phyloP scores from a whole-genome alignment of 495 filamentous ascomycete species.

The Penicillium diatomitis region DNA sequence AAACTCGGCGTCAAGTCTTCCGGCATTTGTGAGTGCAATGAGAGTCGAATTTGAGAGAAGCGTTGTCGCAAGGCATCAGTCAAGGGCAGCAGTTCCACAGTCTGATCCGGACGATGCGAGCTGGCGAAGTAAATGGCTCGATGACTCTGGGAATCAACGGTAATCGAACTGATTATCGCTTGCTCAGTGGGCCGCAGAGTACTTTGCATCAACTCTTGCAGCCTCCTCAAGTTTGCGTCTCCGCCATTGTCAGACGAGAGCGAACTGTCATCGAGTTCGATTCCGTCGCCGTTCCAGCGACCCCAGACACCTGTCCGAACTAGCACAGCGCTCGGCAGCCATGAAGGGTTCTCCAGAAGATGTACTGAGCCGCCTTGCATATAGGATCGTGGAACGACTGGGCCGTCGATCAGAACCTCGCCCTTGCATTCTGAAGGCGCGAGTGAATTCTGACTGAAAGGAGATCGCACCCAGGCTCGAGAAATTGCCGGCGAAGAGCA shows the following conservation, averaged over 20 bases:
- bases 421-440: background rate
- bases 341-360: background rate
- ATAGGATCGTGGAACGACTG: background rate
- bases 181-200: too few relatives aligned
- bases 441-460: background rate
- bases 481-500: background rate
- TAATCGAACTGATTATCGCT: too few relatives aligned
- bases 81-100: too few relatives aligned
- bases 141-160: too few relatives aligned
- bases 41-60: too few relatives aligned
- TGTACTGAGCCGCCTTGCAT: background rate
- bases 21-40: background rate
- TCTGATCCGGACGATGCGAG: too few relatives aligned
- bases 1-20: background rate
- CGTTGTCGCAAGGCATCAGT: too few relatives aligned
- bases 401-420: slow-evolving; percentile 1
- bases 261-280: too few relatives aligned
- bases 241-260: too few relatives aligned
- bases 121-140: too few relatives aligned
- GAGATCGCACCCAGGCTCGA: background rate
- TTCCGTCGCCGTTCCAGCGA: background rate
- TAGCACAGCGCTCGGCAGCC: background rate
- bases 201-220: too few relatives aligned
- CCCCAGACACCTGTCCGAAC: background rate
- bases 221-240: too few relatives aligned